Conservation (phyloP, 768 basidiomycete species). For the Atractiella rhizophila region DNA sequence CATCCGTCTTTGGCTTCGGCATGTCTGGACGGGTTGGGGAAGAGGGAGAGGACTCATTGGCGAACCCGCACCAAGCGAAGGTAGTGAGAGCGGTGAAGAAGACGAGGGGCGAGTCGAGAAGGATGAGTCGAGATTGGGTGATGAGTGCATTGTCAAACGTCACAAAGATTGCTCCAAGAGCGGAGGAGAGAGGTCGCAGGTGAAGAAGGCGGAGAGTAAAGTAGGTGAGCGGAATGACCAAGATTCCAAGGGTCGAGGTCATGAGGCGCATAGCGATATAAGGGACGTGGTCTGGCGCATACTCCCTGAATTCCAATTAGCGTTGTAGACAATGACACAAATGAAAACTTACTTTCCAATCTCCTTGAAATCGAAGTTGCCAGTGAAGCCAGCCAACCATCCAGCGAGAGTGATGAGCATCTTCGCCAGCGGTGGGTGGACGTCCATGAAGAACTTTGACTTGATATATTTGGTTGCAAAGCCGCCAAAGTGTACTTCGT, state of each 20-base stretch:
- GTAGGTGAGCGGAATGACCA: conserved; percentile 70
- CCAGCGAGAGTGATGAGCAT: conserved; percentile 77
- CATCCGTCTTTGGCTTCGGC: not conserved
- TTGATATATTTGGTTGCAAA: conserved; percentile 78
- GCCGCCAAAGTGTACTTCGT: conserved; percentile 12
- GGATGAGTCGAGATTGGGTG: conserved; percentile 87
- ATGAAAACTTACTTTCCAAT: conserved; percentile 52
- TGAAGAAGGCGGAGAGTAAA: conserved; percentile 80
- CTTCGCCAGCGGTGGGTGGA: conserved; percentile 91
- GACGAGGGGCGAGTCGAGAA: conserved; percentile 89
- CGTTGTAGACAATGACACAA: not conserved
- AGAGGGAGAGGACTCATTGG: conserved; percentile 79
- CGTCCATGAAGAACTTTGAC: conserved; percentile 52
- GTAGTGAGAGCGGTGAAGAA: conserved; percentile 85
- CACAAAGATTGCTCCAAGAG: conserved; percentile 69
- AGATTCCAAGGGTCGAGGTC: conserved; percentile 69
- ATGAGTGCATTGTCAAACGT: conserved; percentile 90
- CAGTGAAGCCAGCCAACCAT: conserved; percentile 55
- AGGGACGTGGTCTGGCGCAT: conserved; percentile 45
- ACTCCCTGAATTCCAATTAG: conserved; percentile 30
- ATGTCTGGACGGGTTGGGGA: conserved; percentile 24
- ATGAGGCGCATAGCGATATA: conserved; percentile 93
- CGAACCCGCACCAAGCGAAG: conserved; percentile 72
- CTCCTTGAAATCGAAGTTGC: conserved; percentile 88
- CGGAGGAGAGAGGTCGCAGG: conserved; percentile 69